Evolutionary conservation across 495 filamentous ascomycete species (phyloP).

Genomic region (Penicillium waksmanii): DNA sequence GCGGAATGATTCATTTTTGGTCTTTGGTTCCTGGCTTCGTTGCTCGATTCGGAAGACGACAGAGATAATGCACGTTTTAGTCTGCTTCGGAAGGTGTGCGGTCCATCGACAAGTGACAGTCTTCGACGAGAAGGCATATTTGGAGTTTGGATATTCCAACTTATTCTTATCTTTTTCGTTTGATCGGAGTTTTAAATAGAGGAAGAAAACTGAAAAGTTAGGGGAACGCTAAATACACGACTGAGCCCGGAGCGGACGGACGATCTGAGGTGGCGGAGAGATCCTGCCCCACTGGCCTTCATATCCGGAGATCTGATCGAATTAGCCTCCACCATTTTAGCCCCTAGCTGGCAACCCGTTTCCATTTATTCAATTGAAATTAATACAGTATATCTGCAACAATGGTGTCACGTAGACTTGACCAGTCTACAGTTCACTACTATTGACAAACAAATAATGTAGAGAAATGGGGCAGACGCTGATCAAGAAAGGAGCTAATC

Average conservation of each 20-base stretch:
- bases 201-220: too few species aligned
- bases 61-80: constrained; percentile 6
- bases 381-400: too few species aligned
- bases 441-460: not conserved
- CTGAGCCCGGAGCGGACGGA: too few species aligned
- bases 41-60: constrained; percentile 5
- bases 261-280: too few species aligned
- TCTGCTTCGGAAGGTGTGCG: not conserved
- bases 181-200: not conserved
- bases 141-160: not conserved
- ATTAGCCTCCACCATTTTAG: too few species aligned
- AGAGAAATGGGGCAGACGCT: not conserved
- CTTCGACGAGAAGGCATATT: not conserved
- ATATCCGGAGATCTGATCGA: too few species aligned
- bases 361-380: too few species aligned
- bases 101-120: not conserved
- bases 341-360: too few species aligned
- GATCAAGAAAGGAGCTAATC: not conserved
- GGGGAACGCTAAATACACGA: too few species aligned
- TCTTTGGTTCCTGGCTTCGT: not conserved
- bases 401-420: too few species aligned
- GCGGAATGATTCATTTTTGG: not conserved
- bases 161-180: not conserved
- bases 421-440: not conserved
- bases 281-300: too few species aligned